Conservation (phyloP, 164 flowering plant species). For the Nelumbo lutea region DNA sequence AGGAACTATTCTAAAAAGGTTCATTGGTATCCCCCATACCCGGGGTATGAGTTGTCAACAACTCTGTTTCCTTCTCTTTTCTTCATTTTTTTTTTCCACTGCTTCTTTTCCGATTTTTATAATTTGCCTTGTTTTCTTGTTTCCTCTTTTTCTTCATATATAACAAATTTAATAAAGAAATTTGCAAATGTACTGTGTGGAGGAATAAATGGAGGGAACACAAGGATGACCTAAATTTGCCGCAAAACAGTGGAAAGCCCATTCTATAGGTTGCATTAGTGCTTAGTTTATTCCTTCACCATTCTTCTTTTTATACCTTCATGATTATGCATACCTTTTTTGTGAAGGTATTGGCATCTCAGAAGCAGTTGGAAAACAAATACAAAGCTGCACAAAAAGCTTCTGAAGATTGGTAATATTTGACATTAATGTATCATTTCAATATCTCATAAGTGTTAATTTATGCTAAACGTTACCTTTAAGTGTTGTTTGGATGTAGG, state of each 20-base stretch:
- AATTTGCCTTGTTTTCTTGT: too few species aligned
- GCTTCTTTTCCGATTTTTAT: not conserved
- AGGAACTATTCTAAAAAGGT: too few species aligned
- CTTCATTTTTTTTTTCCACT: not conserved
- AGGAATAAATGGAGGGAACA: too few species aligned
- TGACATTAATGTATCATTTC: not conserved
- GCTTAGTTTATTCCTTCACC: not conserved
- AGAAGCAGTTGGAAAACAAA: constrained; percentile 81
- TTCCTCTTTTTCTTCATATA: not conserved
- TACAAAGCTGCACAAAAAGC: constrained; percentile 80
- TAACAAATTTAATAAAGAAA: too few species aligned
- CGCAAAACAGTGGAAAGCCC: too few species aligned
- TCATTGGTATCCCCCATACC: too few species aligned
- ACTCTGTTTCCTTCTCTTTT: not conserved
- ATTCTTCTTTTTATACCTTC: not conserved
- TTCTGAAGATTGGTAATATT: constrained; percentile 79
- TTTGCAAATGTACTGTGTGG: too few species aligned
- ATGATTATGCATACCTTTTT: constrained; percentile 1
- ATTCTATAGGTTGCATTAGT: too few species aligned
- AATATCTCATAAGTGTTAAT: not conserved
- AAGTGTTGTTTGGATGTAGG: constrained; percentile 32
- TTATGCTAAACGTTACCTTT: not conserved
- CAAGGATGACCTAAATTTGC: too few species aligned
- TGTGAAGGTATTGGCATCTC: constrained; percentile 82
- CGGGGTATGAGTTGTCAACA: too few species aligned